These are phyloP conservation scores for Bimuria novae-zelandiae DNA, from an alignment of 2,329 filamentous ascomycete genomes.

Conservation along the genomic window DNA sequence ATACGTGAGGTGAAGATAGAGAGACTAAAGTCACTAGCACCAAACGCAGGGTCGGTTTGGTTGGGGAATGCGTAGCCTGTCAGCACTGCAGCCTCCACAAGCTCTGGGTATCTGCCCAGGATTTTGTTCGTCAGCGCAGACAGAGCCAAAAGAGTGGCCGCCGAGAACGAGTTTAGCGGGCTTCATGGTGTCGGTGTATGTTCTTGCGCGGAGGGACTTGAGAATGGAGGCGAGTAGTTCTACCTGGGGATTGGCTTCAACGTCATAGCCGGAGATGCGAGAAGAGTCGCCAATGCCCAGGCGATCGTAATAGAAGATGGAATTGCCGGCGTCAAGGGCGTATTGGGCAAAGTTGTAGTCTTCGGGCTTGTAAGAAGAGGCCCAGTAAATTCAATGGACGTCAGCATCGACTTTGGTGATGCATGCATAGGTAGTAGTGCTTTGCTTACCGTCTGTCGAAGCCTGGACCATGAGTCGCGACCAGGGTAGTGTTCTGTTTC, in stretches of 20 bases:
- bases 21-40: background rate
- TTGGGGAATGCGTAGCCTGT: constrained; percentile 3
- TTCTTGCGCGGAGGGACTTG: constrained; percentile 18
- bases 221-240: constrained; percentile 23
- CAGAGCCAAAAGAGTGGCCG: constrained; percentile 12
- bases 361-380: constrained; percentile 25
- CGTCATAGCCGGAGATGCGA: constrained; percentile 23
- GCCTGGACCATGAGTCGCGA: constrained; percentile 40
- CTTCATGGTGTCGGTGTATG: constrained; percentile 18
- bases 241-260: constrained; percentile 21
- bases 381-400: constrained; percentile 39
- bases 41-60: background rate
- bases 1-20: background rate
- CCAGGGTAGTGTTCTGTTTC: constrained; percentile 26
- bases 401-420: background rate
- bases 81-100: background rate
- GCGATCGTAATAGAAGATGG: constrained; percentile 45
- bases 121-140: background rate
- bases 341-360: constrained; percentile 43
- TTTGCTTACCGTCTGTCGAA: constrained; percentile 29
- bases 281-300: constrained; percentile 36
- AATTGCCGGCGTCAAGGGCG: constrained; percentile 37
- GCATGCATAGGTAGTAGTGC: background rate
- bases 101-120: background rate
- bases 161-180: constrained; percentile 18